phyloP scores from a whole-genome alignment of 768 basidiomycete species.

The Boletus rex-veris region DNA sequence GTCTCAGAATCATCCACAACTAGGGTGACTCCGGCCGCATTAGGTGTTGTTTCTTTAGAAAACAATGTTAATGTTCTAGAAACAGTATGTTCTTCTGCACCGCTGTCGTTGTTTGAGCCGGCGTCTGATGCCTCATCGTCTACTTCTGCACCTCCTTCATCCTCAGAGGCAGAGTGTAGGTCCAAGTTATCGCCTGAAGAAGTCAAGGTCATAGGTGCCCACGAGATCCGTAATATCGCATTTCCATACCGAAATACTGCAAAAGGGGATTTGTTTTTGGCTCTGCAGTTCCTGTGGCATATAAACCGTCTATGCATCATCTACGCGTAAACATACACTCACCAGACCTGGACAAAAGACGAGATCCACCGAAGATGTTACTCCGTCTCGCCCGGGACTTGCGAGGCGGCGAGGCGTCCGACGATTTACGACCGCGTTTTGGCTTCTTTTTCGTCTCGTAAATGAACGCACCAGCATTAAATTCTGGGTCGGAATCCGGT shows the following conservation, averaged over 20 bases:
- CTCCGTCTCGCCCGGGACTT: constrained; percentile 17
- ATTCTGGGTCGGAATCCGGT: constrained; percentile 33
- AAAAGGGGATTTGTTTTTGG: constrained; percentile 40
- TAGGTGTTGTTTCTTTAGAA: constrained; percentile 4
- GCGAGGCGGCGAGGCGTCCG: constrained; percentile 12
- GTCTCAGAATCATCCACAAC: constrained; percentile 27
- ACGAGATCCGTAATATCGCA: not conserved
- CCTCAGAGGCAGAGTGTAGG: constrained; percentile 52
- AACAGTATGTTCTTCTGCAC: constrained; percentile 16
- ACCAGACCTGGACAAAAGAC: constrained; percentile 11
- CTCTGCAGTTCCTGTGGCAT: constrained; percentile 2
- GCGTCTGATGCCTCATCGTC: constrained; percentile 18
- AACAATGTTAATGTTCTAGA: constrained; percentile 23
- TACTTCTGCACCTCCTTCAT: constrained; percentile 21
- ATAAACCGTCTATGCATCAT: not conserved
- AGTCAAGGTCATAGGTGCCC: not conserved
- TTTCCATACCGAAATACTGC: constrained; percentile 45
- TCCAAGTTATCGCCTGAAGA: constrained; percentile 40
- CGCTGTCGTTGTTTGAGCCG: constrained; percentile 24
- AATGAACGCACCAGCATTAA: constrained; percentile 28
- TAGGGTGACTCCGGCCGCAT: not conserved
- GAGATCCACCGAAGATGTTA: constrained; percentile 1
- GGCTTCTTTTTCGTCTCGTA: constrained; percentile 26
- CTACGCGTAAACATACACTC: not conserved
- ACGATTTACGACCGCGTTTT: constrained; percentile 17